Percentiles rank a stretch among this genome's conserved stretches.
These are phyloP conservation scores for Hygrocybe punicea DNA, from an alignment of 768 basidiomycete species.

Conservation along the genomic window DNA sequence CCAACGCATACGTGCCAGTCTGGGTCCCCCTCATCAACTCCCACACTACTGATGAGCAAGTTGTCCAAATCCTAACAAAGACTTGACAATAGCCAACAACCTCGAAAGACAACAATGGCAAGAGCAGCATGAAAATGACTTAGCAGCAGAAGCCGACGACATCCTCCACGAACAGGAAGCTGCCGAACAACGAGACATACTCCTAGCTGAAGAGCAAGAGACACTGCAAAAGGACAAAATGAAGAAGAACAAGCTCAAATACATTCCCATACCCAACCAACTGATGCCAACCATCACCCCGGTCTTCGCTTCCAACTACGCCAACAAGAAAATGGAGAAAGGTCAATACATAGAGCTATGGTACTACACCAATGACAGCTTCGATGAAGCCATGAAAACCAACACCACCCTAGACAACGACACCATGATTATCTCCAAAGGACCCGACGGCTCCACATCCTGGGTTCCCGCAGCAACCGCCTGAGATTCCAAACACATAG, in stretches of 20 bases:
- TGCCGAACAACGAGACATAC: background rate
- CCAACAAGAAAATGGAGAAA: background rate
- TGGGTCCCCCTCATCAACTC: background rate
- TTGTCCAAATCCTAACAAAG: background rate
- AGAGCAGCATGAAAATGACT: background rate
- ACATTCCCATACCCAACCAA: background rate
- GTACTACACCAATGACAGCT: constrained; percentile 1
- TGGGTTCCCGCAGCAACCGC: background rate
- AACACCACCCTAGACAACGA: background rate
- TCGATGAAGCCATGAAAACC: background rate
- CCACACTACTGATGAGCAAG: background rate
- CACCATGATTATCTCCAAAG: background rate
- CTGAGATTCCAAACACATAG: background rate
- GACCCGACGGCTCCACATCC: background rate
- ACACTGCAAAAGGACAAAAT: background rate
- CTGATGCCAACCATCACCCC: background rate
- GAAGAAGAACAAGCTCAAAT: constrained; percentile 5
- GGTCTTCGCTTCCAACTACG: background rate
- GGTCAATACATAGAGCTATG: constrained; percentile 2
- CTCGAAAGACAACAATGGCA: background rate
- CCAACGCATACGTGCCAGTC: too few relatives aligned
- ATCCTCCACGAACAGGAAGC: background rate
- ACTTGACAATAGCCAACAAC: background rate
- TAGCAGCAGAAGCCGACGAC: background rate
- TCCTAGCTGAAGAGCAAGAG: background rate